A percentile compares a stretch with the other conserved stretches of the same genome.
These are phyloP conservation scores for Litchi chinensis DNA, from an alignment of 345 rosid species.

Conservation along the genomic window DNA sequence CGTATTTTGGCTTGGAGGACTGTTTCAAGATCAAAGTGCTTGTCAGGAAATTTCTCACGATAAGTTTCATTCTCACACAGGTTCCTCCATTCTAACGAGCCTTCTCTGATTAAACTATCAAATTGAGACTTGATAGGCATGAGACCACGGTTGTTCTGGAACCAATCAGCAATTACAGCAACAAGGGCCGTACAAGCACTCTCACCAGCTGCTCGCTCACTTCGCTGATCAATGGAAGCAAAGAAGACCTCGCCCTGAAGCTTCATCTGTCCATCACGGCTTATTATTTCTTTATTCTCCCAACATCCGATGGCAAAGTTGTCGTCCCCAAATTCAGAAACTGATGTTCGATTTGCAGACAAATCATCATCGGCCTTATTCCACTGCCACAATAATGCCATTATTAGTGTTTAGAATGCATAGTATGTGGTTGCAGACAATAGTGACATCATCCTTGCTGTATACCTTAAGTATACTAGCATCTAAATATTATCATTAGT, in stretches of 20 bases:
- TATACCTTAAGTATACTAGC: too few species aligned
- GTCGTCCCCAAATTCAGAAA: conserved; percentile 91
- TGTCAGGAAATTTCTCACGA: conserved; percentile 79
- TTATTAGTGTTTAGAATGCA: conserved; percentile 1
- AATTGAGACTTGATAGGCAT: conserved; percentile 95
- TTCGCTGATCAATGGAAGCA: conserved; percentile 95
- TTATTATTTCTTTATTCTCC: conserved; percentile 74
- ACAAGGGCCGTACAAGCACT: conserved; percentile 97
- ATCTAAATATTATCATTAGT: not conserved
- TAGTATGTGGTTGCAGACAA: conserved; percentile 9
- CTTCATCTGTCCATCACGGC: conserved; percentile 93
- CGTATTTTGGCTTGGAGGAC: conserved; percentile 87
- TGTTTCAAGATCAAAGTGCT: conserved; percentile 93
- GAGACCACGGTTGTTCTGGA: conserved; percentile 67
- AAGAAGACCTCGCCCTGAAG: conserved; percentile 73
- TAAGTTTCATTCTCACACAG: conserved; percentile 80
- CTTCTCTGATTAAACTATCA: conserved; percentile 87
- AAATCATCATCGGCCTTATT: conserved; percentile 70
- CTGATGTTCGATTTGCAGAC: conserved; percentile 58
- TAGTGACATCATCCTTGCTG: not conserved
- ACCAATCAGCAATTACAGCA: conserved; percentile 94
- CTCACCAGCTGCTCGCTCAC: conserved; percentile 92
- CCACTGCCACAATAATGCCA: conserved; percentile 51
- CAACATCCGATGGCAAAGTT: conserved; percentile 86
- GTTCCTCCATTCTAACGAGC: conserved; percentile 94